phyloP scores from a whole-genome alignment of 257 asterid species.

The Salvia rosmarinus region DNA sequence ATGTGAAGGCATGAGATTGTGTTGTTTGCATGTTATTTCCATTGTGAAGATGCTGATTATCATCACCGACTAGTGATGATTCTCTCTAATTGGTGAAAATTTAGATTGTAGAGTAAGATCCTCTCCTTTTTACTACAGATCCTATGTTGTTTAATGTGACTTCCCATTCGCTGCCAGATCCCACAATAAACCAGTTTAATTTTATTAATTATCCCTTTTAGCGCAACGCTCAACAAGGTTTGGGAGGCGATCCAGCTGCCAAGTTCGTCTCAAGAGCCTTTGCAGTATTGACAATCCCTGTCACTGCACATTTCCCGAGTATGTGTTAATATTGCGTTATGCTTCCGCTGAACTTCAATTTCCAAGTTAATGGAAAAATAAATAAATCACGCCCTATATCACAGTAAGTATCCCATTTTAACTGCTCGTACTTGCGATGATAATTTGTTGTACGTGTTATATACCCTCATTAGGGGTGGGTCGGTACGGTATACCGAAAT shows the following conservation, averaged over 20 bases:
- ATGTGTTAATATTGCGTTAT: constrained; percentile 8
- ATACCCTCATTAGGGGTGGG: too few relatives aligned
- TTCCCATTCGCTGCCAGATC: neutral
- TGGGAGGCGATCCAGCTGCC: constrained; percentile 86
- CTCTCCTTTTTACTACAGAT: neutral
- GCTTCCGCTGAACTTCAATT: neutral
- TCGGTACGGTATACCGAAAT: too few relatives aligned
- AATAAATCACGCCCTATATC: neutral
- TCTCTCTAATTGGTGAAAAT: neutral
- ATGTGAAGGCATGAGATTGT: too few relatives aligned
- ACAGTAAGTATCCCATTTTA: neutral
- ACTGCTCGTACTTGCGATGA: neutral
- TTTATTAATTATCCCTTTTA: constrained; percentile 33
- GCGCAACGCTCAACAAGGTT: constrained; percentile 84
- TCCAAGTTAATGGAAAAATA: neutral
- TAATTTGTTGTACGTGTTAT: neutral
- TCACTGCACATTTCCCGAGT: constrained; percentile 75
- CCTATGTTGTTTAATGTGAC: neutral
- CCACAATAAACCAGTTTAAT: constrained; percentile 4
- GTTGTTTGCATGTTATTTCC: too few relatives aligned
- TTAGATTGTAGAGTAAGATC: neutral
- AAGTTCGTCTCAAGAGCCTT: constrained; percentile 78
- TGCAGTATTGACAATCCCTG: constrained; percentile 68
- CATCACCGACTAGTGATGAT: neutral
- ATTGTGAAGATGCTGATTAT: neutral